Conservation (phyloP, 192 early-diverging fungal species). For the Rhizophagus prolifer region DNA sequence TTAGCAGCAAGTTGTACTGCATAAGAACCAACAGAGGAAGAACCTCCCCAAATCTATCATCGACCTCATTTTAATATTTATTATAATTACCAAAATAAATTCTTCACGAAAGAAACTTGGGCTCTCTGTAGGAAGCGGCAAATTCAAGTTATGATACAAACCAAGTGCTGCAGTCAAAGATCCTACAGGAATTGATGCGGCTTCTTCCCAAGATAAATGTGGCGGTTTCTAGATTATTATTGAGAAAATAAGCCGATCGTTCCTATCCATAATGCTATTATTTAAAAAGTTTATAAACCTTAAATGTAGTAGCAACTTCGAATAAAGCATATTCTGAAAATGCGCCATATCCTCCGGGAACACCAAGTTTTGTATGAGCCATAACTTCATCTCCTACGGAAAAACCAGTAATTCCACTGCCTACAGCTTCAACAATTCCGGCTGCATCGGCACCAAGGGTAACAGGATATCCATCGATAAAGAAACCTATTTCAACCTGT, state of each 20-base stretch:
- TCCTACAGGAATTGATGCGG: constrained; percentile 53
- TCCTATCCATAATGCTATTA: background rate
- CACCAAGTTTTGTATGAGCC: constrained; percentile 25
- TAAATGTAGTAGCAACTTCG: constrained; percentile 30
- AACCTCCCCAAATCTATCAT: constrained; percentile 48
- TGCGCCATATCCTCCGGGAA: constrained; percentile 33
- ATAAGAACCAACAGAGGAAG: constrained; percentile 57
- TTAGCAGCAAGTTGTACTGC: constrained; percentile 38
- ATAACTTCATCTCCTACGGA: constrained; percentile 52
- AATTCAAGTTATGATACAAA: constrained; percentile 34
- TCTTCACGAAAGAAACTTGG: background rate
- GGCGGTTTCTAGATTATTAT: constrained; percentile 17
- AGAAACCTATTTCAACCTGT: background rate
- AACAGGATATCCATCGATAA: constrained; percentile 38
- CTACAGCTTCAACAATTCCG: constrained; percentile 45
- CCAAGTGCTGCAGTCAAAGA: constrained; percentile 53
- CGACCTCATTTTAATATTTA: background rate
- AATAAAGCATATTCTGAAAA: constrained; percentile 39
- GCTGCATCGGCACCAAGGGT: constrained; percentile 55
- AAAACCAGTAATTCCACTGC: constrained; percentile 40
- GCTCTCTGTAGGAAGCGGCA: constrained; percentile 6
- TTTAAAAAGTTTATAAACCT: background rate
- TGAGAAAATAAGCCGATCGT: background rate
- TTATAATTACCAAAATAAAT: constrained; percentile 24
- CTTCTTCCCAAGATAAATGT: constrained; percentile 36